Evolutionary conservation across 169 alveolate genomes (phyloP), one percentile per base, ranked within the genome.

Genomic region (Eimeria mitis): DNA sequence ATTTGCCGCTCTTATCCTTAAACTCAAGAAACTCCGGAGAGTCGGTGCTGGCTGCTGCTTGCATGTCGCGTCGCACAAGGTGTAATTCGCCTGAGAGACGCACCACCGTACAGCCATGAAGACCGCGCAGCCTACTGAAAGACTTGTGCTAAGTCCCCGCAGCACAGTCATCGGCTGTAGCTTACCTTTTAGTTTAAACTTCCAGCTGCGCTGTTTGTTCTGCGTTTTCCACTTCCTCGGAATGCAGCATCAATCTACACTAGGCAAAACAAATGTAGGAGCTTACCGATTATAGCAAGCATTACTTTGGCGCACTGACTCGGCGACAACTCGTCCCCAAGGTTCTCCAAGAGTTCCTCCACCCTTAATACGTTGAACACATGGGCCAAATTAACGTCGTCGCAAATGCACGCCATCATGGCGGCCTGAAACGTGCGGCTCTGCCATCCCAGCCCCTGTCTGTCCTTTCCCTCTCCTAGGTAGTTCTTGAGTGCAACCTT

Each of bases 331-430:
- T 76, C 91, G 52, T 91, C 91, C 37, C 52, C 71, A 28, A 81
- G 89, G n/a, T 79, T 68, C 73, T 91, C 95, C 31, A 91, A 52
- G 71, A 91, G 95, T 68, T 91, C 95, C 59, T 91, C 95, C 21
- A 91, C 85, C 28, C 95, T 73, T 7, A 91, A 61, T 28, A 79
- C 76, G 47, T 54, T 59, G 85, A 91, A 91, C 59, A 79, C 95
- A 47, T 56, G 81, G 42, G 95, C 95, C 37, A 91, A 83, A 71
- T 79, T 91, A 42, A 79, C 95, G 31, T 91, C 95, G 73, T 91
- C 95, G 65, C 88, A 59, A 14, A 91, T 65, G 65, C 89, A 65
- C 42, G 95, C 95, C 73, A 34, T 78, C 73, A 79, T 81, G 19
- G 95, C 95, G 19, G 91, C 91, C 65, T 42, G 61, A 31, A 91